Conservation (phyloP, 495 filamentous ascomycete species). For the Xylaria flabelliformis region DNA sequence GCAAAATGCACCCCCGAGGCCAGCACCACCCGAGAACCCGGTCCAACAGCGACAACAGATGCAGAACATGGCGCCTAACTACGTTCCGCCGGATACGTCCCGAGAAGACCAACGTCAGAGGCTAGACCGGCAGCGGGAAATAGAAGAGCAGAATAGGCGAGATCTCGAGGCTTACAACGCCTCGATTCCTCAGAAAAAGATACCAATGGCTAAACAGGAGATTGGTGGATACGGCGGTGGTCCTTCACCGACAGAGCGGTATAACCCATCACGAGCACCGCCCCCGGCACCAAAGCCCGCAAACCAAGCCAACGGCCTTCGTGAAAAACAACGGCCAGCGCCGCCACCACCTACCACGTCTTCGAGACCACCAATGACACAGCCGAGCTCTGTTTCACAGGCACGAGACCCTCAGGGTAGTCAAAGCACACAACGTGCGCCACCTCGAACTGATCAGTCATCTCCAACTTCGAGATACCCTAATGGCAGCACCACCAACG, state of each 20-base stretch:
- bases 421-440: constrained; percentile 36
- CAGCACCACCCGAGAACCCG: constrained; percentile 47
- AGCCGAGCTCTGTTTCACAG: constrained; percentile 38
- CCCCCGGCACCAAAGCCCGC: constrained; percentile 64
- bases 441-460: constrained; percentile 34
- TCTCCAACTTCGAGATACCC: constrained; percentile 44
- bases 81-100: constrained; percentile 65
- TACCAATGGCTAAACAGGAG: constrained; percentile 86
- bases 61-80: constrained; percentile 54
- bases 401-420: constrained; percentile 34
- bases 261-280: constrained; percentile 79
- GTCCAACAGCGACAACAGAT: constrained; percentile 52
- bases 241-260: constrained; percentile 64
- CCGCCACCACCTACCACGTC: constrained; percentile 51
- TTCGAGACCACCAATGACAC: constrained; percentile 48
- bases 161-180: constrained; percentile 87
- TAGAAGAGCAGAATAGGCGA: constrained; percentile 69
- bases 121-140: constrained; percentile 65
- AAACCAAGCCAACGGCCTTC: constrained; percentile 53
- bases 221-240: constrained; percentile 72
- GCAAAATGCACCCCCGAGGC: constrained; percentile 42
- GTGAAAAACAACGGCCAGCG: constrained; percentile 58
- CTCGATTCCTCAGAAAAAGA: constrained; percentile 76
- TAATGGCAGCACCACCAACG: constrained; percentile 41
- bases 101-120: constrained; percentile 52